Evolutionary conservation across 202 grass and related monocot genomes (phyloP).

Genomic region (Setaria viridis): DNA sequence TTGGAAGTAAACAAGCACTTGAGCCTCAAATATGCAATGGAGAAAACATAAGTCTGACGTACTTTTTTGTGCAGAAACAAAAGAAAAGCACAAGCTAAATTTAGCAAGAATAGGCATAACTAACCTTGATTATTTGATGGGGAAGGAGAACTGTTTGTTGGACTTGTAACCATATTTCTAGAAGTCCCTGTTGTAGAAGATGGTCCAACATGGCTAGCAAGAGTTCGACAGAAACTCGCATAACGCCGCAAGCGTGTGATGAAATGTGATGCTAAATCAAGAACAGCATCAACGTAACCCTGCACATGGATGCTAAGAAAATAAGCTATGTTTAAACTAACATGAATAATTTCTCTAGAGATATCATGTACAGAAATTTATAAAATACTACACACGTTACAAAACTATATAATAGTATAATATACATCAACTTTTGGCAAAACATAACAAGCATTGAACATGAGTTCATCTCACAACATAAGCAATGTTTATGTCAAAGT

Average conservation of each 20-base stretch:
- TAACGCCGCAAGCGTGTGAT: slow-evolving; percentile 94
- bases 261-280: slow-evolving; percentile 99
- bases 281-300: slow-evolving; percentile 96
- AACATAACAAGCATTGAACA: slow-evolving; percentile 32
- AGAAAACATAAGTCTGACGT: slow-evolving; percentile 21
- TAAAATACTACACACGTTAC: not conserved
- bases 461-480: slow-evolving; percentile 36
- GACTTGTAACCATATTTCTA: slow-evolving; percentile 90
- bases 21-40: not conserved
- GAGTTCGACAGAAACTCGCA: slow-evolving; percentile 98
- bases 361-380: slow-evolving; percentile 24
- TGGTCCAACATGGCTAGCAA: slow-evolving; percentile 97
- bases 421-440: slow-evolving; percentile 8
- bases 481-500: slow-evolving; percentile 22
- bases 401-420: not conserved
- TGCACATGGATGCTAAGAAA: slow-evolving; percentile 57
- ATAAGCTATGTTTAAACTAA: slow-evolving; percentile 41
- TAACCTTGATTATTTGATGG: slow-evolving; percentile 88
- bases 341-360: slow-evolving; percentile 17
- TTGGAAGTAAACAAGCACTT: slow-evolving; percentile 16
- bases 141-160: slow-evolving; percentile 79
- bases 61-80: slow-evolving; percentile 41
- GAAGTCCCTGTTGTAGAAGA: slow-evolving; percentile 82
- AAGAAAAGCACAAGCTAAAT: slow-evolving; percentile 17
- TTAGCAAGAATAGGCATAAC: slow-evolving; percentile 33